Conservation (phyloP, 371 early-diverging fungal species). For the Mortierella sp. region DNA sequence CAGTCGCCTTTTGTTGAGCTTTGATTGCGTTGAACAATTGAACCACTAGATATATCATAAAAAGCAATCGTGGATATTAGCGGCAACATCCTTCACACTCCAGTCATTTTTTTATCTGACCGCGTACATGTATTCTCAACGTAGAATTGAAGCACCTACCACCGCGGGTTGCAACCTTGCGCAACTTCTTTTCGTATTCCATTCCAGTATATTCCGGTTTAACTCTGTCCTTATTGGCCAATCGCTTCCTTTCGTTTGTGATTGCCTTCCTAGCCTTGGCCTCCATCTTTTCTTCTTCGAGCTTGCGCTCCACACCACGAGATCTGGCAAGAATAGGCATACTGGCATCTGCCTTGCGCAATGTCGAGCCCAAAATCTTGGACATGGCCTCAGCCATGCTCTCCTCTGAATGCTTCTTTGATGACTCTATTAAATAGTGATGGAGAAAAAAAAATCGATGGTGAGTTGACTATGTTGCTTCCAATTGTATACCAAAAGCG, state of each 20-base stretch:
- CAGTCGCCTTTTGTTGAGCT: conserved; percentile 78
- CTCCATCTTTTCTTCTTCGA: conserved; percentile 86
- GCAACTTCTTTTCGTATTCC: conserved; percentile 84
- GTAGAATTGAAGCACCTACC: conserved; percentile 59
- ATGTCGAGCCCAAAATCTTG: conserved; percentile 72
- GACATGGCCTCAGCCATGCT: conserved; percentile 76
- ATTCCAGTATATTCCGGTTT: conserved; percentile 73
- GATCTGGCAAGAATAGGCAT: conserved; percentile 83
- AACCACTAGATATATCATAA: conserved; percentile 66
- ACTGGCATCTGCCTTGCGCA: conserved; percentile 65
- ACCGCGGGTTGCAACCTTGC: conserved; percentile 88
- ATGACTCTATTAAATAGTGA: conserved; percentile 35
- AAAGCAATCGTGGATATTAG: neutral
- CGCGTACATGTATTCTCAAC: neutral
- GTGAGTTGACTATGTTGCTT: neutral
- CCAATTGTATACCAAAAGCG: neutral
- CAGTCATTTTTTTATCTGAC: neutral
- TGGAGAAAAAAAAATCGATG: neutral
- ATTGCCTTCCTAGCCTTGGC: conserved; percentile 79
- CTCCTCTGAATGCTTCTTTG: conserved; percentile 63
- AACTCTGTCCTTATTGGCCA: conserved; percentile 74
- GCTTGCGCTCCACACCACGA: conserved; percentile 75
- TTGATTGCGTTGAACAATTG: conserved; percentile 88
- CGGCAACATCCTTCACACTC: neutral
- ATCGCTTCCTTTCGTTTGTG: conserved; percentile 73